phyloP scores from a whole-genome alignment of 805 yeast genomes.

The Pichia sporocuriosa region DNA sequence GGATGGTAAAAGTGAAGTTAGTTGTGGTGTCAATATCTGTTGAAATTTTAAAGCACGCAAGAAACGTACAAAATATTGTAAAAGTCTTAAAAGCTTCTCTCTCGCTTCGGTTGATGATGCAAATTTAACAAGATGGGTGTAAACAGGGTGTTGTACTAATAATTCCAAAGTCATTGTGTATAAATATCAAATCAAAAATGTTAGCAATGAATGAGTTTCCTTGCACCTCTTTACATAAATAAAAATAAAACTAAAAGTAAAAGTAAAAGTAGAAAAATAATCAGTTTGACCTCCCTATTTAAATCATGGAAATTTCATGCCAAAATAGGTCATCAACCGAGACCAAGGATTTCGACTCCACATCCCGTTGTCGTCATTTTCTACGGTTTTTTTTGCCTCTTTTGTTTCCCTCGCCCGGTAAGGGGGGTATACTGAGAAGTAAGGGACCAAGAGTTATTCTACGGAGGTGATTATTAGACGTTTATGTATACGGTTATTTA shows the following conservation, averaged over 20 bases:
- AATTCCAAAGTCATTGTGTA: conserved; percentile 57
- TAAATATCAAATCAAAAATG: not conserved
- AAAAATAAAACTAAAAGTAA: not conserved
- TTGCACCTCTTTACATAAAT: not conserved
- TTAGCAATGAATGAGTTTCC: not conserved
- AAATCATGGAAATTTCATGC: no score
- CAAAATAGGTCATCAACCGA: no score
- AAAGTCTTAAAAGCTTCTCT: conserved; percentile 71
- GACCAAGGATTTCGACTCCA: no score
- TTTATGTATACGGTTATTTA: no score
- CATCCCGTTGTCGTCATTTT: no score
- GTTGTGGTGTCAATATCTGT: not conserved
- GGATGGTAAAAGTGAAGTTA: not conserved
- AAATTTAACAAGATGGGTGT: conserved; percentile 53
- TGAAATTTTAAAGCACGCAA: conserved; percentile 30
- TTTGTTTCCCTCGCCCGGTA: no score
- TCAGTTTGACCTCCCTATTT: no score
- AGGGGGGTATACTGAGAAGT: no score
- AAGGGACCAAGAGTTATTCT: no score
- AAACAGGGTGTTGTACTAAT: conserved; percentile 66
- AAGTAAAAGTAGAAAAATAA: no score
- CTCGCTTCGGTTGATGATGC: conserved; percentile 64
- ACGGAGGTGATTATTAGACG: no score
- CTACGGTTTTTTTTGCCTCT: no score
- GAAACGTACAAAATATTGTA: conserved; percentile 77